phyloP scores from a whole-genome alignment of 306 rosid species.

The Myrica gale region DNA sequence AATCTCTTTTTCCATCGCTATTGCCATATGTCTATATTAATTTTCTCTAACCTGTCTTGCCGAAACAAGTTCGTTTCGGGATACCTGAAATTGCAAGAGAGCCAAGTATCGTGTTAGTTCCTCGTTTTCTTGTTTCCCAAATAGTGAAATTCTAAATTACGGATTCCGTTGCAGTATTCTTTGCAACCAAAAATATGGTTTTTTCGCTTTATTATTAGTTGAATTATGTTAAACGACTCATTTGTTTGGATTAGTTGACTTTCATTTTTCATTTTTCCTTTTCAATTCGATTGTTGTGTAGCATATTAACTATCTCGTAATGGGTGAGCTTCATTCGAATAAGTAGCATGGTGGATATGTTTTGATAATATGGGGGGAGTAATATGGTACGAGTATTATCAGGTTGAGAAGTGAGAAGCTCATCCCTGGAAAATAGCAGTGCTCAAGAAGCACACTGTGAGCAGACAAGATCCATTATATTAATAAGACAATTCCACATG shows the following conservation, averaged over 20 bases:
- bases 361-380: too few species aligned
- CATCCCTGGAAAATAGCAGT: not conserved
- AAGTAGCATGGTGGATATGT: too few species aligned
- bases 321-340: too few species aligned
- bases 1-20: not conserved
- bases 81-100: too few species aligned
- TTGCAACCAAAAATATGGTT: not conserved
- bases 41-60: not conserved
- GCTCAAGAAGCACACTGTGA: not conserved
- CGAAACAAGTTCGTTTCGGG: too few species aligned
- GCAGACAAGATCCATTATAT: not conserved
- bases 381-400: too few species aligned
- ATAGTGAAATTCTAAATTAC: not conserved
- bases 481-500: not conserved
- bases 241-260: too few species aligned
- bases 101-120: not conserved
- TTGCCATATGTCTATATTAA: not conserved
- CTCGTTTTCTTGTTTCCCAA: not conserved
- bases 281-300: too few species aligned
- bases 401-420: too few species aligned
- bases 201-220: not conserved
- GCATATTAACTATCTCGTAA: too few species aligned
- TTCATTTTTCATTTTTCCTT: too few species aligned
- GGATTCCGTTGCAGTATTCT: not conserved
- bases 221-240: too few species aligned